phyloP scores from a whole-genome alignment of 1,284 basidiomycete genomes.

The Malassezia caprae region DNA sequence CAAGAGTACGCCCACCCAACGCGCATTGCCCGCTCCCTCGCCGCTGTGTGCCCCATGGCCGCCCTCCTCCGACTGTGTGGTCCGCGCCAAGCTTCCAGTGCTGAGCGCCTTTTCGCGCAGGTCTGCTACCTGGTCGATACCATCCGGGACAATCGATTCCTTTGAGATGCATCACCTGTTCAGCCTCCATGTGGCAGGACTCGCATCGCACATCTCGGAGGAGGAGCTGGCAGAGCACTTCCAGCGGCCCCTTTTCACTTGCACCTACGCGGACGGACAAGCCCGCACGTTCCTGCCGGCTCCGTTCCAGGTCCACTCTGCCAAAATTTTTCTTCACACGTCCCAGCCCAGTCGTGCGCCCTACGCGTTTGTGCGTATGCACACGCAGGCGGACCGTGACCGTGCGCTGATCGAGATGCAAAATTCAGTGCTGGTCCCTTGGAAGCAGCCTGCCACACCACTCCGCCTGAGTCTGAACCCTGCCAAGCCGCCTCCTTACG shows the following conservation, averaged over 20 bases:
- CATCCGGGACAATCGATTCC: not conserved
- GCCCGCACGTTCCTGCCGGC: conserved; percentile 32
- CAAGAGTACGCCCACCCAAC: no score
- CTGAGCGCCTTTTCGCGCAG: not conserved
- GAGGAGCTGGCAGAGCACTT: conserved; percentile 40
- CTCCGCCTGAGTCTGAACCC: conserved; percentile 2
- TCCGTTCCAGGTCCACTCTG: conserved; percentile 19
- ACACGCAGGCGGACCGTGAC: conserved; percentile 29
- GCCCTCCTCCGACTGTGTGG: not conserved
- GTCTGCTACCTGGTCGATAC: not conserved
- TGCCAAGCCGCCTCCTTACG: not conserved
- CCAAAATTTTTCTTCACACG: conserved; percentile 19
- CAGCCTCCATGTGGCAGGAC: conserved; percentile 38
- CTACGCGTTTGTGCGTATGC: conserved; percentile 41
- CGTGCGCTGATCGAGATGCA: conserved; percentile 47
- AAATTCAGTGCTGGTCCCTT: conserved; percentile 14
- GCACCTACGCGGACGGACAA: not conserved
- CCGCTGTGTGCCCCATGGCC: not conserved
- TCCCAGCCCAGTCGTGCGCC: conserved; percentile 27
- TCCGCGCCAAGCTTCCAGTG: not conserved
- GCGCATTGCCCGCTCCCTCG: not conserved
- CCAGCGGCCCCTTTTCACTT: not conserved
- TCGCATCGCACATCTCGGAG: conserved; percentile 34
- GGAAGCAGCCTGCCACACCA: conserved; percentile 4
- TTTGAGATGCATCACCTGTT: not conserved